Base-by-base conservation (phyloP, 352 stramenopile genomes). In the Globisporangium cylindrosporum region DNA sequence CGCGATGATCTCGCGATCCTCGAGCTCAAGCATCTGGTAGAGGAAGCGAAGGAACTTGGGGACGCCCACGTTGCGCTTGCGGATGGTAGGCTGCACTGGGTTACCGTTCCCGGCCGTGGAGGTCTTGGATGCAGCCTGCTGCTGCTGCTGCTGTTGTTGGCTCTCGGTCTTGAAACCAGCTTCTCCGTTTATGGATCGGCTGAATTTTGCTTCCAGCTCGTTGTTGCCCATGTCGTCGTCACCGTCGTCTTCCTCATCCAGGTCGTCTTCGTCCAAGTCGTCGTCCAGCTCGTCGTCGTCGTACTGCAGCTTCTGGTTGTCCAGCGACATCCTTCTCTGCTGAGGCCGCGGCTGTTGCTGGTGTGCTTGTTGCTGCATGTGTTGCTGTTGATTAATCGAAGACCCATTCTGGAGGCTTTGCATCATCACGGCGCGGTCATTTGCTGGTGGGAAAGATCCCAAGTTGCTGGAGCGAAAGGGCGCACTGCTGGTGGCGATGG, bases 21-120 rank as follows among this genome's bases (percentile, higher is more conserved):
- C 84, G 12, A 76, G 64, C 61, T 90, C 79, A n/a, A 92, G 71
- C 20, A 91, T 91, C 67, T 91, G 78, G 59, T 82, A 91, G 48
- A 91, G 64, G 64, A 86, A 91, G 0, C 83, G 69, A 22, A 91
- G 67, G 46, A 91, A 91, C 68, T 91, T 91, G 32, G 83, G 83
- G 6, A 91, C 78, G 2, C 80, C 80, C 24, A 89, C 82, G 43
- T 89, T 91, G n/a, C 80, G 80, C 15, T 79, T 75, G 56, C 79
- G 74, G 56, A 86, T 80, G 22, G 54, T 79, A 9, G 63, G 63
- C 20, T 69, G 32, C 6, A 15, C 41, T 2, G 24, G 18, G 24
- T 53, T 43, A 20, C 4, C 12, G 36, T 46, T 63, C 24, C 43
- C 62, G 14, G 36, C 3, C 4, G 36, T 5, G 12, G 20, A n/a